Conservation (phyloP, 2,329 filamentous ascomycete species). For the Rhexocercosporidium sp. region DNA sequence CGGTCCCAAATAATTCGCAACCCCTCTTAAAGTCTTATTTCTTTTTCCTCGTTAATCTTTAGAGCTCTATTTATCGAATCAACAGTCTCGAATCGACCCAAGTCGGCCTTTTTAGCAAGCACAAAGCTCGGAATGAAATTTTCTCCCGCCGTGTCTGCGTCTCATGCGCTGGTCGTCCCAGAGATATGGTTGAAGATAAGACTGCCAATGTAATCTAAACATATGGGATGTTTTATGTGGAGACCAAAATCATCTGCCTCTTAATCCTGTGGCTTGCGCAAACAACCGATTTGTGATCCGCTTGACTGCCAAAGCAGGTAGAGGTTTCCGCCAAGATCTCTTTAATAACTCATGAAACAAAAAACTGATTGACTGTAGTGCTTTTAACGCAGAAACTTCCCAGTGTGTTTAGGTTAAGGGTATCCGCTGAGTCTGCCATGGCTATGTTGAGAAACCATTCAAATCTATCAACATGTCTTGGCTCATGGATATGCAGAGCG, state of each 20-base stretch:
- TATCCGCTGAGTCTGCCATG: neutral
- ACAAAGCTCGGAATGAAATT: too few relatives aligned
- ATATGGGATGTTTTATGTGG: neutral
- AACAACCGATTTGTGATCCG: neutral
- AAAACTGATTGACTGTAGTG: neutral
- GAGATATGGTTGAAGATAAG: neutral
- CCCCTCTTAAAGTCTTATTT: neutral
- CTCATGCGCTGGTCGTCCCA: neutral
- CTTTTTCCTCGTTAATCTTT: neutral
- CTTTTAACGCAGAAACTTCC: neutral
- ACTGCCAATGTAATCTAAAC: neutral
- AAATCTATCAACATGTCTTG: constrained; percentile 1
- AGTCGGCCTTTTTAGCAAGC: neutral
- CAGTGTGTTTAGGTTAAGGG: neutral
- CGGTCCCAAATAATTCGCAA: neutral
- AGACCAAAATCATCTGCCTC: neutral
- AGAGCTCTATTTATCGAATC: neutral
- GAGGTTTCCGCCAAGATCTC: neutral
- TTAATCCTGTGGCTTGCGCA: neutral
- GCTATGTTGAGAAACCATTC: neutral
- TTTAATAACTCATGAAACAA: neutral
- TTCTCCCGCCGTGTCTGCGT: too few relatives aligned
- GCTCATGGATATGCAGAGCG: neutral
- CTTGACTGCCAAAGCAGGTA: neutral
- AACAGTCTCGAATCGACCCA: neutral